Evolutionary conservation across 2,329 filamentous ascomycete species (phyloP).

Genomic region (Talaromyces sp.): DNA sequence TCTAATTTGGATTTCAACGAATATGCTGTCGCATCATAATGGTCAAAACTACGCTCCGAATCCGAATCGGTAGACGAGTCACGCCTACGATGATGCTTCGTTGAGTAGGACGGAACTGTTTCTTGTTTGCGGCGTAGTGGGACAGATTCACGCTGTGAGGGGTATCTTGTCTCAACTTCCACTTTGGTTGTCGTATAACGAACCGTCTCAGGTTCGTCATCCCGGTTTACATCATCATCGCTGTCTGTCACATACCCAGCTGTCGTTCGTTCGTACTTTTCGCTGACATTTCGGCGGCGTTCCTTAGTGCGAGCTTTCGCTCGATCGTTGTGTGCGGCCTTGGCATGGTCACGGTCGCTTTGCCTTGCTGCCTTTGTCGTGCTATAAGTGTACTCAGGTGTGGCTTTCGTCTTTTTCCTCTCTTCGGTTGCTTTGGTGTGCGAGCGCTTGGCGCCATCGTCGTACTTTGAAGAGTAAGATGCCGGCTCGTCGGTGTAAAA

Average conservation of each 20-base stretch:
- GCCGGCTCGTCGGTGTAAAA: slow-evolving; percentile 35
- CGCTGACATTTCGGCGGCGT: slow-evolving; percentile 36
- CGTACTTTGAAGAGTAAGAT: slow-evolving; percentile 35
- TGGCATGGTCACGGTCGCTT: slow-evolving; percentile 26
- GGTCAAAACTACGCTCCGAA: slow-evolving; percentile 21
- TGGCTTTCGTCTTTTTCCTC: slow-evolving; percentile 33
- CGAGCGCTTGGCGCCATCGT: slow-evolving; percentile 32
- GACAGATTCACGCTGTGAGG: slow-evolving; percentile 20
- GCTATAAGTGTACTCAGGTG: slow-evolving; percentile 24
- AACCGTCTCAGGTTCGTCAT: slow-evolving; percentile 13
- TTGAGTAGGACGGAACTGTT: slow-evolving; percentile 17
- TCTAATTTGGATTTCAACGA: slow-evolving; percentile 29
- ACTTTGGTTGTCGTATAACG: slow-evolving; percentile 1
- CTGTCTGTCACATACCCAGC: slow-evolving; percentile 25
- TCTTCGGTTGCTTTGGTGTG: slow-evolving; percentile 32
- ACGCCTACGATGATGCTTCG: slow-evolving; percentile 13
- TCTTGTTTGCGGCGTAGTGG: slow-evolving; percentile 14
- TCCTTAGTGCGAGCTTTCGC: slow-evolving; percentile 41
- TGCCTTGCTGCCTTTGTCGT: slow-evolving; percentile 33
- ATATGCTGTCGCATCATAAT: slow-evolving; percentile 24
- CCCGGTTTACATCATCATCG: slow-evolving; percentile 34
- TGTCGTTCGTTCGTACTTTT: slow-evolving; percentile 32
- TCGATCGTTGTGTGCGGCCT: slow-evolving; percentile 29
- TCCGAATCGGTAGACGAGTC: background rate
- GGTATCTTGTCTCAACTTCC: slow-evolving; percentile 21